These are phyloP conservation scores for Desmodesmus armatus DNA, from an alignment of 139 green algal species.

Conservation along the genomic window DNA sequence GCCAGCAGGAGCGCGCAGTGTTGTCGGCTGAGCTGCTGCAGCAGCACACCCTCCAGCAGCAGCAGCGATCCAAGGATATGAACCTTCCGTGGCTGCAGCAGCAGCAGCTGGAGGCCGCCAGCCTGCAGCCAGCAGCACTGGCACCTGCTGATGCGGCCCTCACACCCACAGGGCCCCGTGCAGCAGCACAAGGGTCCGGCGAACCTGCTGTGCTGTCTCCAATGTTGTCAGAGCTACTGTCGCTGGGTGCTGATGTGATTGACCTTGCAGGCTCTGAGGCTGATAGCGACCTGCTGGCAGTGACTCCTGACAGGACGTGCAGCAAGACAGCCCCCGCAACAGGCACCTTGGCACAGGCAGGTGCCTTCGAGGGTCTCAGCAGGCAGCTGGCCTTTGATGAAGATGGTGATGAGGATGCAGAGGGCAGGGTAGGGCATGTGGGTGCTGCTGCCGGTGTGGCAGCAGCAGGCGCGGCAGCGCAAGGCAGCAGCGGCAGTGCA, in stretches of 20 bases:
- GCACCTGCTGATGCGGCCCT: background rate
- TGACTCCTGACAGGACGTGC: background rate
- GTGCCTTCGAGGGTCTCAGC: no score
- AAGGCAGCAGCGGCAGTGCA: background rate
- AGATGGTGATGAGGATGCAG: no score
- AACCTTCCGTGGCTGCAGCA: background rate
- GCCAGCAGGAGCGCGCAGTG: no score
- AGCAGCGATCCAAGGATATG: background rate
- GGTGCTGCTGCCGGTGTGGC: background rate
- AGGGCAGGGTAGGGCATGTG: no score
- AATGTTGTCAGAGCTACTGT: background rate
- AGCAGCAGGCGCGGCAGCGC: background rate
- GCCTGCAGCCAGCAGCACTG: slow-evolving; percentile 11
- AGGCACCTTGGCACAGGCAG: background rate
- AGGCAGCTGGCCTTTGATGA: no score
- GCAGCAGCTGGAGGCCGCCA: background rate
- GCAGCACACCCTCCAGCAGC: background rate
- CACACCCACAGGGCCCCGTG: background rate
- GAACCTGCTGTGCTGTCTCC: slow-evolving; percentile 10
- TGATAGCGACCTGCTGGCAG: slow-evolving; percentile 1
- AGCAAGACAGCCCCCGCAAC: background rate
- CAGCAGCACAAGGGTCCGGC: no score
- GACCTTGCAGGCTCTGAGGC: slow-evolving; percentile 1
- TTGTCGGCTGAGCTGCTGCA: background rate
- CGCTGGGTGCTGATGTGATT: no score